These are phyloP conservation scores for Stachybotrys echinatus DNA, from an alignment of 2,329 filamentous ascomycete species.

Conservation along the genomic window DNA sequence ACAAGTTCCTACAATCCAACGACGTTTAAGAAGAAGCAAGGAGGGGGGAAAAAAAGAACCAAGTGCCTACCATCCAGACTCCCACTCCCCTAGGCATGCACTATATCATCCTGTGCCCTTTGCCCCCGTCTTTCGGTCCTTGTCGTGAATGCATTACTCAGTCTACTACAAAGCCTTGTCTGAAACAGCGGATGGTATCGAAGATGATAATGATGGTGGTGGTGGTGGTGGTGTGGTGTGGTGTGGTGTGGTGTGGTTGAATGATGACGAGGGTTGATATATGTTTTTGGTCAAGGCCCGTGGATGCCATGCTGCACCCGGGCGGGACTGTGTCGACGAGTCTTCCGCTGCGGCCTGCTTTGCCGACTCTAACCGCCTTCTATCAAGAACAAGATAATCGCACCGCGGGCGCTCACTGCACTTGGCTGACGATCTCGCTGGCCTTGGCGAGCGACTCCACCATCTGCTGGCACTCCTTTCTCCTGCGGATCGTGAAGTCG, in stretches of 20 bases:
- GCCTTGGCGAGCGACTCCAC: slow-evolving; percentile 87
- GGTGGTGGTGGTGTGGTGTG: slow-evolving; percentile 6
- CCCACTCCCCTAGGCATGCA: not conserved
- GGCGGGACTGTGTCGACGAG: not conserved
- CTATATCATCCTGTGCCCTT: slow-evolving; percentile 4
- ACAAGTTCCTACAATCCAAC: not conserved
- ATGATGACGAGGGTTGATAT: not conserved
- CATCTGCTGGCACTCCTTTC: slow-evolving; percentile 99
- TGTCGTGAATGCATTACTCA: slow-evolving; percentile 20
- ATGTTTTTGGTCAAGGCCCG: too few relatives aligned
- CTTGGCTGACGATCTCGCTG: slow-evolving; percentile 90
- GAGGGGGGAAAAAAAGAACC: too few relatives aligned
- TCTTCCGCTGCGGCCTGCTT: not conserved
- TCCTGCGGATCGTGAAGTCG: slow-evolving; percentile 88
- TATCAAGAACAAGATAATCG: not conserved
- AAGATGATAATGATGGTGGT: slow-evolving; percentile 18
- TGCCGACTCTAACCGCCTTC: not conserved
- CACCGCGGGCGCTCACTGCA: slow-evolving; percentile 41
- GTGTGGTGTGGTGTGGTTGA: not conserved
- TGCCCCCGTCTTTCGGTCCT: slow-evolving; percentile 14
- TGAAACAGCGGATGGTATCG: slow-evolving; percentile 30
- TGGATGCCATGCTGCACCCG: too few relatives aligned
- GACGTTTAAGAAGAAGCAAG: too few relatives aligned
- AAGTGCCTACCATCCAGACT: not conserved
- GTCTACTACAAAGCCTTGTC: slow-evolving; percentile 26